Evolutionary conservation across 78 protist species (phyloP), one percentile per base, ranked within the genome.

Genomic region (Dictyostelium intermedium): DNA sequence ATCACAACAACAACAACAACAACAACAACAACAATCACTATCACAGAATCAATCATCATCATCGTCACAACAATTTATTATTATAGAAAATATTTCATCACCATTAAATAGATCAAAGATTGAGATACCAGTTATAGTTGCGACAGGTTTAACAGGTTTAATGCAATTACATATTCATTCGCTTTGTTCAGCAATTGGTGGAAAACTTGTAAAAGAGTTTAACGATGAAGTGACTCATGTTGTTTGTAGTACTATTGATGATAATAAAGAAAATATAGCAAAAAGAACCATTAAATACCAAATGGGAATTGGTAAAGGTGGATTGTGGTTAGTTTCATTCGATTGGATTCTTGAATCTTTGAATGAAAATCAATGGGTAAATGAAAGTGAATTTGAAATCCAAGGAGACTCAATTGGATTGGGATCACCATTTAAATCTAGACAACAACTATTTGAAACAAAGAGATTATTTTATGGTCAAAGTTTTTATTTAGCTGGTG

Each of bases 301-400:
- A 80, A 16, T 80, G 27, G 94, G 87, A 9, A 34, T 80, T 23
- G 47, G 74, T 0, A 89, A 81, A 69, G 60, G 69, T 79, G 85
- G 85, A 16, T 0, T 89, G n/a, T 80, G 87, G 87, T 30, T 89
- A 1, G 94, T 89, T 18, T 27, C 37, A 18, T 89, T 89, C 35
- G 94, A 89, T 50, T 89, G 94, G 94, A 89, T 89, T 66, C 27
- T 80, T 4, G 69, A 89, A 11, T 89, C 94, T 70, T 47, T 89
- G 6, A n/a, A 25, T 41, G 76, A 89, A 35, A 63, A 32, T 32
- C 35, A 47, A 16, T 89, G 94, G 94, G 74, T 80, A 1, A 41
- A 43, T 30, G 94, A 89, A 70, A 30, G 20, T 25, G 70, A 50
- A 27, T 89, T 61, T 69, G 94, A 89, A 35, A 80, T 89, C 23